Evolutionary conservation across 2,329 filamentous ascomycete genomes (phyloP), one percentile per base, ranked within the genome.

Genomic region (Sporothrix protearum): DNA sequence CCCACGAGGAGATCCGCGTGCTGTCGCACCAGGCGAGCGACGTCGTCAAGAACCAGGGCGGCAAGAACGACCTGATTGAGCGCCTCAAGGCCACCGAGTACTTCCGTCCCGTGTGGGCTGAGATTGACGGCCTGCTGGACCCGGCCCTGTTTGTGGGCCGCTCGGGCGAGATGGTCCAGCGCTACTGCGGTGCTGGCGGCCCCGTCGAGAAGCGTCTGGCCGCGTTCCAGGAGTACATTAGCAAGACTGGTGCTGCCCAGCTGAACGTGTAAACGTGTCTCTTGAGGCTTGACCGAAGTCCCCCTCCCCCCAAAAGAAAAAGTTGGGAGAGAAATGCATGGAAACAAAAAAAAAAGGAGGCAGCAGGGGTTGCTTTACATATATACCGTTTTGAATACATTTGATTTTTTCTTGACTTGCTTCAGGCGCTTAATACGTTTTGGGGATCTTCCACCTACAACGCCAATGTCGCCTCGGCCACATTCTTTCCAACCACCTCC

Each of bases 1-100:
- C 92, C 0, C 94, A 97, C 81, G 94, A 97, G 82, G 83, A 95
- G 80, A 94, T 97, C 77, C 90, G 91, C 8, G 91, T 97, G 1
- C 85, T 97, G 59, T 92, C 87, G 1, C 91, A 94, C 82, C 84
- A 96, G 81, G 92, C 93, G 0, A 87, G 85, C 57, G 84, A 85
- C 42, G 88, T 91, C 9, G 75, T 76, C 66, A 76, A 76, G 72
- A 72, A 73, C 61, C 69, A 75, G 80, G 92, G 92, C 47, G 88
- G 89, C 76, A 83, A 87, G 70, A 97, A 97, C 78, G 93, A 97
- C 79, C 85, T 97, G 2, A 88, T 97, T 16, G 89, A 92, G 74
- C 84, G 94, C 16, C 94, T 97, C 78, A 88, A 87, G 79, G 84
- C 82, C 68, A 90, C 85, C 55, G 83, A 88, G 57, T 97, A 92